Conservation (phyloP, 805 yeast genomes). For the Metschnikowia arizonensis region DNA sequence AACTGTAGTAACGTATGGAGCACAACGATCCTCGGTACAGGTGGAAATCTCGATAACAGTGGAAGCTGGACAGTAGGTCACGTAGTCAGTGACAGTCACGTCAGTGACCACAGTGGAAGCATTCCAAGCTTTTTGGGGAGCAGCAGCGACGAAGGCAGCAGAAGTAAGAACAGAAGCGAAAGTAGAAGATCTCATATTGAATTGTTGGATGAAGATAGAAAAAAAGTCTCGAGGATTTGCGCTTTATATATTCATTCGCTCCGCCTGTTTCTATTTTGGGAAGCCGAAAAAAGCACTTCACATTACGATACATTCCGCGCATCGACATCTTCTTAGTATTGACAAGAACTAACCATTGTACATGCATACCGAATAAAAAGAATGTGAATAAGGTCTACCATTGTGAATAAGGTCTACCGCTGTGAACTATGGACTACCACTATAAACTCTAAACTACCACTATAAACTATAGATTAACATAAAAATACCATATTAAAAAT, state of each 20-base stretch:
- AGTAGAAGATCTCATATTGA: slow-evolving; percentile 4
- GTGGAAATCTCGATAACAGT: slow-evolving; percentile 34
- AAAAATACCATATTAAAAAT: too few relatives aligned
- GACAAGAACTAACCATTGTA: too few relatives aligned
- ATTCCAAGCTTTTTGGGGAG: slow-evolving; percentile 2
- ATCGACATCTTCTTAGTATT: too few relatives aligned
- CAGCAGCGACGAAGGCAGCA: slow-evolving; percentile 1
- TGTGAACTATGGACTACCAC: too few relatives aligned
- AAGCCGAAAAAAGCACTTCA: background rate
- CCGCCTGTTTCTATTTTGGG: background rate
- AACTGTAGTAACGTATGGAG: slow-evolving; percentile 24
- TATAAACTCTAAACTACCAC: too few relatives aligned
- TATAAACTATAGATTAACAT: too few relatives aligned
- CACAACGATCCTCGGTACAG: slow-evolving; percentile 27
- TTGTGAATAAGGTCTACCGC: too few relatives aligned
- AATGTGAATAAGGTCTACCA: too few relatives aligned
- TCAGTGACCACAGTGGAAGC: background rate
- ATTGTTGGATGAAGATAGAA: background rate
- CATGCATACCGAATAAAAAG: too few relatives aligned
- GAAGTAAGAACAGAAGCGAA: slow-evolving; percentile 1
- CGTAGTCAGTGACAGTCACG: slow-evolving; percentile 32
- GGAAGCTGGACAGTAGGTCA: slow-evolving; percentile 36
- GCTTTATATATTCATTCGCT: background rate
- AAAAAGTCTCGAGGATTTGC: background rate
- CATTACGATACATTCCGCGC: slow-evolving; percentile 1